phyloP scores from a whole-genome alignment of 768 basidiomycete species.

The Megacollybia marginata region DNA sequence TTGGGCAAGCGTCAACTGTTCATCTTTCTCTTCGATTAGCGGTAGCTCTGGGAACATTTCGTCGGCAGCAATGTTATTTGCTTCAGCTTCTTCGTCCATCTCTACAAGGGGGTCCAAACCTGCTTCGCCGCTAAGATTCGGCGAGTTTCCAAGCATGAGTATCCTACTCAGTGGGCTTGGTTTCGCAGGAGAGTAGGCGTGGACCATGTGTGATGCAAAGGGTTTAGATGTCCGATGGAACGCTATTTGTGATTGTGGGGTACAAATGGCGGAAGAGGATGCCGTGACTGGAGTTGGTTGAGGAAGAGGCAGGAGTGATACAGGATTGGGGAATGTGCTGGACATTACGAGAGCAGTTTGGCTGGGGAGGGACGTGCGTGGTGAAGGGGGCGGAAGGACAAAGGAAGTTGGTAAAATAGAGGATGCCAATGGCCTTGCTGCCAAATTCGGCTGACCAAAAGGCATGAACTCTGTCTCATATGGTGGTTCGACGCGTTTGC shows the following conservation, averaged over 20 bases:
- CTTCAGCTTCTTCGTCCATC: not conserved
- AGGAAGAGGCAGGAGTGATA: slow-evolving; percentile 5
- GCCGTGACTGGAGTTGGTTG: not conserved
- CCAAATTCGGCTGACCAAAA: slow-evolving; percentile 5
- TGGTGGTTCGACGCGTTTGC: slow-evolving; percentile 26
- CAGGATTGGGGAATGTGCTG: not conserved
- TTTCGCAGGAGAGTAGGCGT: slow-evolving; percentile 76
- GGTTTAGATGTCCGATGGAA: slow-evolving; percentile 57
- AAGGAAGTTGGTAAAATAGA: slow-evolving; percentile 64
- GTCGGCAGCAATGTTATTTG: not conserved
- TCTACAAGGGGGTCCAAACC: not conserved
- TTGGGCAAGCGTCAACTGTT: slow-evolving; percentile 34
- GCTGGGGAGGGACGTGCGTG: slow-evolving; percentile 55
- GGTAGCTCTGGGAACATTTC: slow-evolving; percentile 12
- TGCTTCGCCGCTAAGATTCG: slow-evolving; percentile 10
- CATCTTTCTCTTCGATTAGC: slow-evolving; percentile 9
- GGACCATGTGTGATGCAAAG: slow-evolving; percentile 58
- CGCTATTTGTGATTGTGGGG: slow-evolving; percentile 25
- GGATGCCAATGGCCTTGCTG: not conserved
- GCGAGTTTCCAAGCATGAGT: slow-evolving; percentile 62
- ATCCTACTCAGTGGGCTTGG: slow-evolving; percentile 80
- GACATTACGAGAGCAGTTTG: slow-evolving; percentile 30
- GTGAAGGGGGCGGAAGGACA: slow-evolving; percentile 73
- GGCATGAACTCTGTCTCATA: slow-evolving; percentile 50
- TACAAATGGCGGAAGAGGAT: slow-evolving; percentile 3